phyloP scores from a whole-genome alignment of 2,329 filamentous ascomycete species.

The Botrytis galanthina region DNA sequence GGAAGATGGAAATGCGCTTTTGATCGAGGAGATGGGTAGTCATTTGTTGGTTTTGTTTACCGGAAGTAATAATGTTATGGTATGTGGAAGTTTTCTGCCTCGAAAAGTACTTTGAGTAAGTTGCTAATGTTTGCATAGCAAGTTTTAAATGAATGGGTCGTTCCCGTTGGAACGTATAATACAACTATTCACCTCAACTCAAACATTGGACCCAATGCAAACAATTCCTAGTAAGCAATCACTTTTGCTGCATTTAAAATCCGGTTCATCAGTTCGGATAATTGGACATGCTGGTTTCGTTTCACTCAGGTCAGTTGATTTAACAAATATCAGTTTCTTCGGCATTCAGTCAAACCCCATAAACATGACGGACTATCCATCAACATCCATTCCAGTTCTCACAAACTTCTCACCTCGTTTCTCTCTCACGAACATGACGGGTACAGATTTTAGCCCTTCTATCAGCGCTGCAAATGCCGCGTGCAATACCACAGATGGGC shows the following conservation, averaged over 20 bases:
- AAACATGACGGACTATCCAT: constrained; percentile 1
- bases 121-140: constrained; percentile 11
- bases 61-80: constrained; percentile 17
- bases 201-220: constrained; percentile 18
- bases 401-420: constrained; percentile 20
- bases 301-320: background rate
- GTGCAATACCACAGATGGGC: background rate
- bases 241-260: background rate
- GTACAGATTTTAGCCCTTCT: constrained; percentile 3
- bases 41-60: constrained; percentile 18
- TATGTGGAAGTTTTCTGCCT: background rate
- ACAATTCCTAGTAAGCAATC: constrained; percentile 8
- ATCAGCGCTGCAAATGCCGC: constrained; percentile 13
- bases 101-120: background rate
- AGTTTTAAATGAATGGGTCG: constrained; percentile 13
- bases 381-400: constrained; percentile 8
- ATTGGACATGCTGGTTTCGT: background rate
- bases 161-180: constrained; percentile 1
- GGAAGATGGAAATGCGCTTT: constrained; percentile 13
- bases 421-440: constrained; percentile 18
- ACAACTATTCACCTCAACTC: constrained; percentile 9
- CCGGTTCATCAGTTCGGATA: background rate
- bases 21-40: constrained; percentile 13
- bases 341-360: constrained; percentile 17
- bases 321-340: constrained; percentile 19